These are phyloP conservation scores for Amauroascus verrucosus DNA, from an alignment of 2,329 filamentous ascomycete species.

Conservation along the genomic window DNA sequence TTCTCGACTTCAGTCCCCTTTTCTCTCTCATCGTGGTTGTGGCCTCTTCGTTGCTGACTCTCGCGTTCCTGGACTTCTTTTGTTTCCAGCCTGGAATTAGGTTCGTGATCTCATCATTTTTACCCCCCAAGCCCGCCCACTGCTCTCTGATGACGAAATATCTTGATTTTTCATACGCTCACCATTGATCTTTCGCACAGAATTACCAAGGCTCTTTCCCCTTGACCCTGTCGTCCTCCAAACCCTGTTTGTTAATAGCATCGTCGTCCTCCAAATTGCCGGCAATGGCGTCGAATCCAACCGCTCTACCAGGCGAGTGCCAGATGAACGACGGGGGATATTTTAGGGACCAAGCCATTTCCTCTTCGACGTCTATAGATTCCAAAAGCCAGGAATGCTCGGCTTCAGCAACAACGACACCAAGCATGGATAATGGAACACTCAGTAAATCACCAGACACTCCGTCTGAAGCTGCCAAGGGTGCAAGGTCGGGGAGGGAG, in stretches of 20 bases:
- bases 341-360: neutral
- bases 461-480: slow-evolving; percentile 35
- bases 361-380: neutral
- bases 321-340: neutral
- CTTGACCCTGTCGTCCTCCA: no score
- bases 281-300: neutral
- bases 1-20: neutral
- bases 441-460: slow-evolving; percentile 19
- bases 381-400: neutral
- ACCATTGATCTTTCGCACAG: neutral
- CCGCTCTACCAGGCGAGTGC: neutral
- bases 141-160: slow-evolving; percentile 1
- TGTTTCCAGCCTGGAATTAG: neutral
- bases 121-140: neutral
- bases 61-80: neutral
- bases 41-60: neutral
- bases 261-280: no score
- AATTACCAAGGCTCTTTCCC: no score
- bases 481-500: slow-evolving; percentile 40
- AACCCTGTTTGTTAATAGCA: no score
- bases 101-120: slow-evolving; percentile 1
- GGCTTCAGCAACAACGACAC: neutral
- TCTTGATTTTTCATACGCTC: neutral
- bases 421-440: neutral
- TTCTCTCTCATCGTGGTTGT: neutral